Conservation (phyloP, 305 asterid genomes). For the Fraxinus velutina region DNA sequence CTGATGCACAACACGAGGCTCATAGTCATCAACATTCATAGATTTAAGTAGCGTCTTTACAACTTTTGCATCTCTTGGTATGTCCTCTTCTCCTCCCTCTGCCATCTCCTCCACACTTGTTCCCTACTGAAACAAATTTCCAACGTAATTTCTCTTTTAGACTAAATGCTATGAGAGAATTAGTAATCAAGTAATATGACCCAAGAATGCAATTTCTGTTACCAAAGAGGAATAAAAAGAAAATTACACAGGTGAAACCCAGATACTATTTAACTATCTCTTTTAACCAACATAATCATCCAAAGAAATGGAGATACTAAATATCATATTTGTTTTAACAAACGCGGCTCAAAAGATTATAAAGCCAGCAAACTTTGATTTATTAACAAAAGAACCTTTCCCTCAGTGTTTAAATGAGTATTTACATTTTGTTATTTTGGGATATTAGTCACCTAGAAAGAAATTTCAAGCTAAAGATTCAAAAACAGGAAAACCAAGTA, state of each 20-base stretch:
- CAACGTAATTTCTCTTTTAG: not conserved
- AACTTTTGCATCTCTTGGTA: constrained; percentile 86
- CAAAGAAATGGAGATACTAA: not conserved
- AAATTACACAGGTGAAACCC: not conserved
- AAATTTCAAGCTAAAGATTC: not conserved
- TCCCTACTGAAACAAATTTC: constrained; percentile 17
- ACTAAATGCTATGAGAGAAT: not conserved
- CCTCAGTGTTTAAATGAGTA: not conserved
- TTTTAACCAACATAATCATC: not conserved
- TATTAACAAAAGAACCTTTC: not conserved
- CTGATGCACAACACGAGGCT: constrained; percentile 82
- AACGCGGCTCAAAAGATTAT: not conserved
- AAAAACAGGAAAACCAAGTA: not conserved
- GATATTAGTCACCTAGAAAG: not conserved
- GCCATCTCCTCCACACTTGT: constrained; percentile 39
- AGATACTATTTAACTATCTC: not conserved
- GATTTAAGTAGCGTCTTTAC: constrained; percentile 77
- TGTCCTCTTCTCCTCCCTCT: constrained; percentile 66
- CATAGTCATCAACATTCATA: constrained; percentile 83
- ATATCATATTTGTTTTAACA: not conserved
- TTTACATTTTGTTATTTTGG: not conserved
- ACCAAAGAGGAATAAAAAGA: not conserved
- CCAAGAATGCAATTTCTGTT: not conserved
- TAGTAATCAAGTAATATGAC: not conserved
- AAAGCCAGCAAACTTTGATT: not conserved